Conservation (phyloP, 768 basidiomycete genomes). For the Tulasnella calospora region DNA sequence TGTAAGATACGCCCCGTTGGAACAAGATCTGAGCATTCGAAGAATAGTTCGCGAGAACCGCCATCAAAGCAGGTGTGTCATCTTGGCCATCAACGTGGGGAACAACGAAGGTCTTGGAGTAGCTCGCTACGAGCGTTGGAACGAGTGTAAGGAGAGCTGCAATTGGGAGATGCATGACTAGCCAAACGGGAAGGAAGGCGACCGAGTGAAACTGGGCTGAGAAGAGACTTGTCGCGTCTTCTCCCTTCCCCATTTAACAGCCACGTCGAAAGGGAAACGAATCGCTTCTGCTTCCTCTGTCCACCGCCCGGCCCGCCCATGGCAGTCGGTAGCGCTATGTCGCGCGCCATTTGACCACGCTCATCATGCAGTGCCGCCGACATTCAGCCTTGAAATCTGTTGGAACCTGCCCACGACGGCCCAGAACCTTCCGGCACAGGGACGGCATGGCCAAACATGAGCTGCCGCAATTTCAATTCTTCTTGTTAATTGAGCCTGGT, state of each 20-base stretch:
- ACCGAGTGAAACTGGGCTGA: neutral
- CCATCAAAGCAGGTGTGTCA: constrained; percentile 48
- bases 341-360: neutral
- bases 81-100: constrained; percentile 48
- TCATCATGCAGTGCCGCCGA: neutral
- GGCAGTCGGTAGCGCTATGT: neutral
- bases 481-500: neutral
- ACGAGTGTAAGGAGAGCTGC: constrained; percentile 17
- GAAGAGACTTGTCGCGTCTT: constrained; percentile 1
- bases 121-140: constrained; percentile 17
- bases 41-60: constrained; percentile 42
- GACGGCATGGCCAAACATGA: neutral
- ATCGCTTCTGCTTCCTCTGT: constrained; percentile 5
- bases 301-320: neutral
- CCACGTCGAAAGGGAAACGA: neutral
- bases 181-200: constrained; percentile 1
- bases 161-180: constrained; percentile 17
- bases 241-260: constrained; percentile 15
- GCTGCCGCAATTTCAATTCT: neutral
- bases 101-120: constrained; percentile 44
- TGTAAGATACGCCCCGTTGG: constrained; percentile 52
- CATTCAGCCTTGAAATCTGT: neutral
- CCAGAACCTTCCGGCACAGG: neutral
- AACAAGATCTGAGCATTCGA: constrained; percentile 50
- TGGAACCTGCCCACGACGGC: neutral